Conservation (phyloP, 495 filamentous ascomycete species). For the Hyaloscypha variabilis region DNA sequence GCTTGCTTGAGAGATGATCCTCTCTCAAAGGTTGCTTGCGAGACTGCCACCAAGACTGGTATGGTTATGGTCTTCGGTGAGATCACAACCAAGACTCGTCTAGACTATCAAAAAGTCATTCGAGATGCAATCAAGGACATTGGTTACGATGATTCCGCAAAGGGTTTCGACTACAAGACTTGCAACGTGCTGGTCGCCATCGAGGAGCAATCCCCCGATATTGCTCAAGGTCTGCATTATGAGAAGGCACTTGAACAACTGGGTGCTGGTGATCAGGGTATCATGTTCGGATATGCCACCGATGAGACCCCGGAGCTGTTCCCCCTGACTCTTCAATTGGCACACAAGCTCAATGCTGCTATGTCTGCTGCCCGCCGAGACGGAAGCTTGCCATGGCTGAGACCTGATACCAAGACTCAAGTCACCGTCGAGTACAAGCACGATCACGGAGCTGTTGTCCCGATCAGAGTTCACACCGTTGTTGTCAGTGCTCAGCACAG, state of each 20-base stretch:
- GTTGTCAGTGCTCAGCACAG: conserved; percentile 96
- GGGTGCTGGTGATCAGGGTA: conserved; percentile 98
- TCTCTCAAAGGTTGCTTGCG: conserved; percentile 97
- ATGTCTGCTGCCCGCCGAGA: conserved; percentile 88
- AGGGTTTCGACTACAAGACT: conserved; percentile 99
- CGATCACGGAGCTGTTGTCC: conserved; percentile 91
- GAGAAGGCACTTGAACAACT: conserved; percentile 96
- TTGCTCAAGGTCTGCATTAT: conserved; percentile 96
- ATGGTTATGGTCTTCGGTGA: conserved; percentile 99
- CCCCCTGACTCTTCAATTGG: conserved; percentile 87
- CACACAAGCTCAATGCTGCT: conserved; percentile 93
- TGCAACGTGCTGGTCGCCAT: conserved; percentile 98
- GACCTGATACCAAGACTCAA: conserved; percentile 99
- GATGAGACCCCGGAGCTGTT: conserved; percentile 98
- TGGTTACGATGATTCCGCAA: conserved; percentile 93
- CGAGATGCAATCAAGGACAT: conserved; percentile 96
- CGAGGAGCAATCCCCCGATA: conserved; percentile 98
- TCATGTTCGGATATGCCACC: conserved; percentile 99
- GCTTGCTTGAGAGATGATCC: conserved; percentile 93
- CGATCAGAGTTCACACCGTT: conserved; percentile 90
- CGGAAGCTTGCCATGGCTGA: conserved; percentile 88
- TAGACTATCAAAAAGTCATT: conserved; percentile 98
- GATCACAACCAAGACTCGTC: conserved; percentile 91
- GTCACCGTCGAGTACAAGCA: conserved; percentile 98
- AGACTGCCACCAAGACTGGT: conserved; percentile 99